Base-by-base conservation (phyloP, 306 rosid genomes). In the Trifolium dubium region DNA sequence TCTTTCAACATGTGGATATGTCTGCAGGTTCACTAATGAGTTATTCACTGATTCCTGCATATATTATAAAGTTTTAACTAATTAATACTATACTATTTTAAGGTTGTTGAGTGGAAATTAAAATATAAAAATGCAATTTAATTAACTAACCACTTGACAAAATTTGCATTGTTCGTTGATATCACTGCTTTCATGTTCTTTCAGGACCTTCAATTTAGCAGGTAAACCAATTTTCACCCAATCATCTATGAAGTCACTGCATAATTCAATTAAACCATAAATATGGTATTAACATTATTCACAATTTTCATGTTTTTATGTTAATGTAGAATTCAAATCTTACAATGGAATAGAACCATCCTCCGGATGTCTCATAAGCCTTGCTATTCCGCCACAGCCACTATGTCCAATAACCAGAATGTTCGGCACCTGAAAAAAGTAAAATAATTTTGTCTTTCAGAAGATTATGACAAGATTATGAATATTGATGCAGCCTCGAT, bases 181-280 rank as follows among this genome's bases (percentile, higher is more conserved):
- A 18, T 70, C 64, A 30, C 4, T 15, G 55, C 10, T 1, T 2
- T 53, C 17, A 40, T 55, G 37, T 14, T 84, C 74, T 63, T 47
- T 77, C 54, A 50, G 32, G 59, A 86, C 88, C 64, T 81, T 84
- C 0, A 2, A 2, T 81, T 83, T 81, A 39, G 92, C 88, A 6
- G 92, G 83, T 28, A 64, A 65, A 43, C 85, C 92, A 58, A 88
- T 88, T 85, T 84, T 83, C 28, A 90, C 71, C 96, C 96, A 90
- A 19, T 90, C 92, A 55, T 88, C 92, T 51, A 90, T 86, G 85
- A 90, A 87, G 73, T 86, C 92, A 64, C 92, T 88, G 80, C 73
- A 85, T 47, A 43, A 44, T 43, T 65, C 77, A 80, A 71, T 83
- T 13, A 15, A 69, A 69, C 28, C 32, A 63, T 10, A 34, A 6